Conservation (phyloP, 1,284 basidiomycete genomes). For the Neotropicomus parvogracilis region DNA sequence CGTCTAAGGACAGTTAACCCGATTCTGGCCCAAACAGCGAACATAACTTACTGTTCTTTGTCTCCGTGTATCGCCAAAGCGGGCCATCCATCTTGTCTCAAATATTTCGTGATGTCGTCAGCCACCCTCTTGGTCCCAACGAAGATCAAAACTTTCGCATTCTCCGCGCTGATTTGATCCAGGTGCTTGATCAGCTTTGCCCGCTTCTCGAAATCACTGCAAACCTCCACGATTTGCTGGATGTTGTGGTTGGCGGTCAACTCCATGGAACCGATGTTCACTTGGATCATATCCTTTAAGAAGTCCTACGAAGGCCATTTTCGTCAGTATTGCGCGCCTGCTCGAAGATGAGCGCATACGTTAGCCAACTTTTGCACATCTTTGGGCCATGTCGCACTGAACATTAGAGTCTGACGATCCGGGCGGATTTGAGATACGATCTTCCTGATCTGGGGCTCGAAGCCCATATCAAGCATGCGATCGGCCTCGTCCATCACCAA, state of each 20-base stretch:
- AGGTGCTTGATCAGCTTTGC: slow-evolving; percentile 95
- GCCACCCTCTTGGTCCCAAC: slow-evolving; percentile 97
- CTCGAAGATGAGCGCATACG: slow-evolving; percentile 38
- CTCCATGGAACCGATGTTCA: slow-evolving; percentile 99
- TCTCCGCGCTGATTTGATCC: slow-evolving; percentile 93
- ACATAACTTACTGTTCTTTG: slow-evolving; percentile 80
- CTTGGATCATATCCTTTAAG: slow-evolving; percentile 93
- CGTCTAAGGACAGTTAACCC: slow-evolving; percentile 53
- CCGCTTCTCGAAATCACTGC: slow-evolving; percentile 97
- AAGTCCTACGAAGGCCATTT: slow-evolving; percentile 65
- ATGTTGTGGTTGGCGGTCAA: slow-evolving; percentile 99
- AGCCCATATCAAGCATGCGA: slow-evolving; percentile 98
- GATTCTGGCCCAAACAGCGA: slow-evolving; percentile 9
- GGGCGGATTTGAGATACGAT: slow-evolving; percentile 96
- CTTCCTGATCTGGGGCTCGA: slow-evolving; percentile 99
- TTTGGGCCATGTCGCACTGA: slow-evolving; percentile 99
- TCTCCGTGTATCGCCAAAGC: slow-evolving; percentile 98
- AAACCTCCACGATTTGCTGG: slow-evolving; percentile 92
- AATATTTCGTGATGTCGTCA: slow-evolving; percentile 96
- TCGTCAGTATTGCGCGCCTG: neutral
- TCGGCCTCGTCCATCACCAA: slow-evolving; percentile 99
- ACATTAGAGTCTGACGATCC: slow-evolving; percentile 94
- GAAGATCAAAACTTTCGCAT: slow-evolving; percentile 98
- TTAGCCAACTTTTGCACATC: slow-evolving; percentile 97
- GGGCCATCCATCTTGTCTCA: slow-evolving; percentile 97